Base-by-base conservation (phyloP, 257 asterid genomes). In the Salvia miltiorrhiza region DNA sequence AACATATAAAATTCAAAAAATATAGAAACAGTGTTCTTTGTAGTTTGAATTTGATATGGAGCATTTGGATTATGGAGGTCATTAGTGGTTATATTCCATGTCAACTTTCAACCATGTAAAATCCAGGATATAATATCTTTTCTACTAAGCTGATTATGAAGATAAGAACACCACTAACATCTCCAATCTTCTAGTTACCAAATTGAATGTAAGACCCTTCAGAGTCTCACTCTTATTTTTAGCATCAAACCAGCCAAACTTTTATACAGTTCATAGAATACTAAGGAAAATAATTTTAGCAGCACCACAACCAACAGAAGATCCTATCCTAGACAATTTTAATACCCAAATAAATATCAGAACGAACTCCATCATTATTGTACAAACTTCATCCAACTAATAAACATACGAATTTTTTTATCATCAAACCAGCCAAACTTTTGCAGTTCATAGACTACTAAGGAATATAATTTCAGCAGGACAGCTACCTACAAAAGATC, bases 31-130 rank as follows among this genome's bases (percentile, higher is more conserved):
- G 19, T 17, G 69, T 32, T 9, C 32, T 44, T 45, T 74, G 5
- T 50, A 19, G 45, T 65, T 59, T 5, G 40, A 37, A 28, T 37
- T 24, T 64, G 24, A 35, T 7, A 35, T 37, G 60, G 70, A 63
- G 32, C 52, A 69, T 68, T 65, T 45, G 33, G 55, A 70, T 37
- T 33, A 50, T 63, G 62, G 68, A 69, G 55, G 44, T 41, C 64
- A 35, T 56, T 3, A 19, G 33, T 28, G 24, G n/a, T 45, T 23
- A 61, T 77, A 48, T 43, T 67, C 55, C 56, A 21, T 21, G 41
- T 45, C 62, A 67, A 54, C 20, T 52, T 47, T 62, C 63, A 61
- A 71, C 48, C 67, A 21, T 30, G 66, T 33, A 58, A 45, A 55
- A 17, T 57, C 32, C 50, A 9, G 17, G 49, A 48, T 57, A 58